Evolutionary conservation across 2,329 filamentous ascomycete genomes (phyloP).

Genomic region (Cladorrhinum sp.): DNA sequence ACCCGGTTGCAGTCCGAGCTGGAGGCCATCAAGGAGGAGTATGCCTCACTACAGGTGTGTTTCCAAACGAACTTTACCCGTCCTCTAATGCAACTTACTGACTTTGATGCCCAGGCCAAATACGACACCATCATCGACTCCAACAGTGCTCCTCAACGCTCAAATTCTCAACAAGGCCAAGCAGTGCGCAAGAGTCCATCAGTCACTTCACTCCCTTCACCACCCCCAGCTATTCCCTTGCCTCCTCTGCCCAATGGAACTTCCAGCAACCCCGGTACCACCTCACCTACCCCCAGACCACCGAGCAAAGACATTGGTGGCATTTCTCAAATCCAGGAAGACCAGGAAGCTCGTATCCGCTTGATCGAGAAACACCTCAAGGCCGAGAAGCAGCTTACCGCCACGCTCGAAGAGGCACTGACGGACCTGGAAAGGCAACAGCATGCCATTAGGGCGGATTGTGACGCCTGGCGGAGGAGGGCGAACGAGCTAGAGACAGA

Average conservation of each 20-base stretch:
- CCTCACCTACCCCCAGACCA: constrained; percentile 62
- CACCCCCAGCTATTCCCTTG: constrained; percentile 92
- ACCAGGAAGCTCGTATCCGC: constrained; percentile 90
- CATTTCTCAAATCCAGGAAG: constrained; percentile 79
- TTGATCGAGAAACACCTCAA: constrained; percentile 96
- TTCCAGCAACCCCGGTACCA: constrained; percentile 39
- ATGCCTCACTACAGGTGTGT: constrained; percentile 73
- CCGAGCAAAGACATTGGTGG: constrained; percentile 71
- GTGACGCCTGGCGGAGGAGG: constrained; percentile 87
- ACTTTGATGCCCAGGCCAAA: constrained; percentile 48
- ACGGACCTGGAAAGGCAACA: constrained; percentile 89
- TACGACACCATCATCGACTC: constrained; percentile 48
- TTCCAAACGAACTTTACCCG: neutral
- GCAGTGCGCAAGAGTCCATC: constrained; percentile 83
- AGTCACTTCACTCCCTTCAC: constrained; percentile 81
- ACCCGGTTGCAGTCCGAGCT: constrained; percentile 65
- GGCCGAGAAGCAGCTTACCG: constrained; percentile 93
- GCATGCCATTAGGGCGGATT: constrained; percentile 87
- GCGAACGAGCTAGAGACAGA: constrained; percentile 71
- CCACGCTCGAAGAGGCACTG: constrained; percentile 91
- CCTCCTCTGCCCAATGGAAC: constrained; percentile 73
- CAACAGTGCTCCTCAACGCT: constrained; percentile 46
- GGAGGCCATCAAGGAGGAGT: constrained; percentile 65
- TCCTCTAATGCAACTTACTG: neutral
- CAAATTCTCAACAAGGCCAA: constrained; percentile 54